phyloP scores from a whole-genome alignment of 352 stramenopile species.

The Globisporangium spiculum region DNA sequence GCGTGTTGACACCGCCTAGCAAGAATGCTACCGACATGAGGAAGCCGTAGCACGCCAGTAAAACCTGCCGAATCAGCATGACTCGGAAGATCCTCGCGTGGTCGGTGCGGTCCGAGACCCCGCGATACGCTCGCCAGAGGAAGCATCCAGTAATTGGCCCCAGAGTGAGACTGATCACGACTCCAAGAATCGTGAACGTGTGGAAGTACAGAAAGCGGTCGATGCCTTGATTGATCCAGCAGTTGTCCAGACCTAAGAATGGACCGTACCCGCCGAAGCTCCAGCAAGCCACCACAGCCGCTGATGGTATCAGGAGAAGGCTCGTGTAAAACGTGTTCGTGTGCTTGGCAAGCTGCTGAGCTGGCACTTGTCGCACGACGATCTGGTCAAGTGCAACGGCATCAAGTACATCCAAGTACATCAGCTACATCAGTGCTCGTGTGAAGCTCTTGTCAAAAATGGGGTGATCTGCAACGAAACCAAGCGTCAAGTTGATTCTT shows the following conservation, averaged over 20 bases:
- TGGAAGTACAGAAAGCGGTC: slow-evolving; percentile 33
- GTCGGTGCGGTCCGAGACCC: slow-evolving; percentile 9
- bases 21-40: slow-evolving; percentile 23
- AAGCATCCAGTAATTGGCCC: slow-evolving; percentile 18
- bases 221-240: slow-evolving; percentile 30
- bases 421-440: background rate
- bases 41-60: slow-evolving; percentile 26
- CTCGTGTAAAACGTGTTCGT: slow-evolving; percentile 23
- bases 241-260: slow-evolving; percentile 32
- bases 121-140: slow-evolving; percentile 26
- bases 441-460: background rate
- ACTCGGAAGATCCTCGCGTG: slow-evolving; percentile 21
- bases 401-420: background rate
- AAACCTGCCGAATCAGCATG: slow-evolving; percentile 27
- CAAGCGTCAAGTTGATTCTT: background rate
- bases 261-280: slow-evolving; percentile 27
- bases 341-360: slow-evolving; percentile 18
- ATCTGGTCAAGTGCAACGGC: slow-evolving; percentile 10
- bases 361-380: slow-evolving; percentile 27
- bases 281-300: slow-evolving; percentile 24
- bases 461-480: background rate
- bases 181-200: slow-evolving; percentile 28
- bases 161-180: slow-evolving; percentile 20
- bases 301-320: slow-evolving; percentile 20
- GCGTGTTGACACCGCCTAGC: slow-evolving; percentile 26